Base-by-base conservation (phyloP, 768 basidiomycete species). In the Tricholoma sp. region DNA sequence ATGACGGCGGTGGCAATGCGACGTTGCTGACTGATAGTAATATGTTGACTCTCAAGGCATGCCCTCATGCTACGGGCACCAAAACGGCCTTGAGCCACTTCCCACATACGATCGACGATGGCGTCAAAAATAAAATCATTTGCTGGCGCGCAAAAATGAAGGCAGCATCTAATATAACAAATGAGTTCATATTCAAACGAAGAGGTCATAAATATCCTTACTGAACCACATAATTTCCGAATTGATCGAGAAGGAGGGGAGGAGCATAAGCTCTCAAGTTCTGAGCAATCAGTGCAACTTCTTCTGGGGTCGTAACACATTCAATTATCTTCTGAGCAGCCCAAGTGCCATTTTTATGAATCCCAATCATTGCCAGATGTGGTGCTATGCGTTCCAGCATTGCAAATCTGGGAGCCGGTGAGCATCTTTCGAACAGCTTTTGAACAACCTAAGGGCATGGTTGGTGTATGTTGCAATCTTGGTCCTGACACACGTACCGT, bases 271-370 rank as follows among this genome's bases (percentile, higher is more conserved):
- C 86, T 58, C 91, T 79, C 58, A 99, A 73, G 68, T 96, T 90
- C 69, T 89, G 86, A 46, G 91, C 85, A 65, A 99, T 86, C 39
- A 96, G 72, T 5, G 79, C 79, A 55, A 94, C 82, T 70, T 99
- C 97, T 55, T 97, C 94, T 16, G 89, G 85, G 31, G 81, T 86
- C 56, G 86, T 83, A 45, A 94, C 91, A 60, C 94, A 96, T 74
- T 98, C 94, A 57, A 98, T 98, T 67, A 97, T 94, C 80, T 98
- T 98, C 73, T 99, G 97, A 3, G 95, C 95, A 2, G 96, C 96
- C 97, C 97, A 98, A 0, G 97, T 99, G 27, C 97, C 97, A 63
- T 99, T 98, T 79, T 98, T 98, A 79, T 99, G 97, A 56, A 96
- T 94, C 24, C 97, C 97, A 61, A 98, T 97, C 84, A 92, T 91